Evolutionary conservation across 495 filamentous ascomycete genomes (phyloP), one percentile per base, ranked within the genome.

Genomic region (Hyaloscypha bicolor): DNA sequence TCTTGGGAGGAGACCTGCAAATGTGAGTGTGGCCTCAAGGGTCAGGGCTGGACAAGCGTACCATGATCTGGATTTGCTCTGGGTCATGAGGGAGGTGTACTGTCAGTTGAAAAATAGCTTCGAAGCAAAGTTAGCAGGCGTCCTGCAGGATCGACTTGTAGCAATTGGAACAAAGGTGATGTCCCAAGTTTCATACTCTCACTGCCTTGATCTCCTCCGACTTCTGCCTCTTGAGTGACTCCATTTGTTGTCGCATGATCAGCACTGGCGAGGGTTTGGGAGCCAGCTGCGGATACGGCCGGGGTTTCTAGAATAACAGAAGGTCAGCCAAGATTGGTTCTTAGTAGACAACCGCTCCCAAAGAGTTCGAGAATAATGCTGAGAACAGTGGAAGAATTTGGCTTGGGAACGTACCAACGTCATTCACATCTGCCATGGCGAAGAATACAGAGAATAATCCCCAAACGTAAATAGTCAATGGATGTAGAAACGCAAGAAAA

Each of bases 1-100:
- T 98, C 96, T 82, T 96, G 89, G 64, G 90, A 88, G 9, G 93
- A 95, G 25, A 97, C 91, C 92, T 96, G 73, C 37, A 57, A n/a
- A 52, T 22, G 42, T 66, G 22, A 69, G 67, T 42, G 53, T 31
- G 57, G 59, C 42, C 16, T 45, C 45, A 29, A 29, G 53, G 22
- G 2, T 30, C 11, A 42, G 63, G 51, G 77, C n/a, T 31, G n/a
- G 59, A 19, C 21, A 4, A 48, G 14, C 79, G 71, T 79, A 94
- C 93, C 87, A 91, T 94, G 62, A 97, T 86, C 78, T 94, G 87
- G 68, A 95, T 90, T 75, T 93, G 84, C 72, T 87, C 82, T 11
- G 90, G 88, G 66, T 89, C 86, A 77, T 94, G 89, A 70, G 95
- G 95, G 33, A 99, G 87, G 73, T 89, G 86, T 73, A 97, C 86